Evolutionary conservation across 2,329 filamentous ascomycete genomes (phyloP), one percentile per base, ranked within the genome.

Genomic region (Diaporthe ilicicola): DNA sequence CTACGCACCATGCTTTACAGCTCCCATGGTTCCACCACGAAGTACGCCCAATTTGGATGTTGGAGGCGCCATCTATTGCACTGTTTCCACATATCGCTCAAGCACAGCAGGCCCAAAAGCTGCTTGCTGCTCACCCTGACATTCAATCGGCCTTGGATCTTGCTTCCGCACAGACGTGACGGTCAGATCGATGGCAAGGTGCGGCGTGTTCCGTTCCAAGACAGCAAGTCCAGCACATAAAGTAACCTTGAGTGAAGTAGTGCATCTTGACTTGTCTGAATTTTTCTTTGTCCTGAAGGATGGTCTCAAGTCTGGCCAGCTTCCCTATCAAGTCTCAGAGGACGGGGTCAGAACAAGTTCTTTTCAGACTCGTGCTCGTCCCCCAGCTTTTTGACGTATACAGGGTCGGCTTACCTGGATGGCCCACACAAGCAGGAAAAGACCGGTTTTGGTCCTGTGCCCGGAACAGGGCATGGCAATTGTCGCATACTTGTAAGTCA

Each of bases 151-250:
- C 27, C 50, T 6, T 4, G 19, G 53, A 12, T 29, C 9, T 6
- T 67, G 13, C 12, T 4, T 32, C 17, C 17, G 4, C 19, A 4
- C 50, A 32, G 17, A 34, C 9, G 8, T 53, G 50, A 27, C 4
- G 7, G 8, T 5, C 9, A 42, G 17, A 1, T 34, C 6, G 3
- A n/a, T 2, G n/a, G 48, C 64, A 24, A n/a, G 1, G 1, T 24
- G 10, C 2, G 17, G 64, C 10, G 4, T 19, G 3, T n/a, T 4
- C 8, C 2, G 27, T 9, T 27, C 50, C 22, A 10, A 55, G 15
- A 44, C 50, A 55, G 19, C 50, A 67, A 19, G 50, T 67, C 64
- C 64, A 67, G 46, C 50, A 55, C 24, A 46, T 24, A 15, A 10
- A 15, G 13, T 19, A 10, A 10, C 19, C 5, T 1, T 7, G 12